Evolutionary conservation across 1,284 basidiomycete genomes (phyloP).

Genomic region (Xerocomus nothofagi): DNA sequence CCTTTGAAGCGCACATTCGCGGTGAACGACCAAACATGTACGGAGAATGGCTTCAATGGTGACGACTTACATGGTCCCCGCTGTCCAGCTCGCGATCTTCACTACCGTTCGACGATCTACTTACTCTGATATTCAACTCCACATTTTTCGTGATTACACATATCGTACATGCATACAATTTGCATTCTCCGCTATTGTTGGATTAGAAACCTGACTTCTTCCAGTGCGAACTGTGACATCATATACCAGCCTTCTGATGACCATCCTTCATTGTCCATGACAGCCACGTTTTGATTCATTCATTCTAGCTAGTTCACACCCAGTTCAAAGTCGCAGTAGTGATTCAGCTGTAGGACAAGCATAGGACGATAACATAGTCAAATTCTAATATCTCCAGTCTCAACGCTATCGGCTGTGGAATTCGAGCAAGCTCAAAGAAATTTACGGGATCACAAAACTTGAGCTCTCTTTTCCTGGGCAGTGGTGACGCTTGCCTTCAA

Average conservation of each 20-base stretch:
- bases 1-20: constrained; percentile 86
- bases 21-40: constrained; percentile 91
- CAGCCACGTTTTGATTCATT: constrained; percentile 15
- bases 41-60: constrained; percentile 81
- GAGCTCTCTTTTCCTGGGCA: constrained; percentile 55
- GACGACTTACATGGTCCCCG: constrained; percentile 19
- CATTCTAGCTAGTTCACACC: constrained; percentile 17
- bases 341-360: constrained; percentile 20
- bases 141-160: constrained; percentile 29
- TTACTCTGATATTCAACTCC: constrained; percentile 28
- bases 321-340: constrained; percentile 4
- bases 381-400: constrained; percentile 26
- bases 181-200: constrained; percentile 33
- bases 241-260: constrained; percentile 34
- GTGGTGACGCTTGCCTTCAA: constrained; percentile 73
- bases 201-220: constrained; percentile 33
- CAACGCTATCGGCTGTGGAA: background rate
- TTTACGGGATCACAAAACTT: background rate
- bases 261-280: constrained; percentile 27
- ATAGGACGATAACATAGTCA: constrained; percentile 28
- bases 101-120: constrained; percentile 29
- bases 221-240: constrained; percentile 28
- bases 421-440: background rate
- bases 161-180: constrained; percentile 29
- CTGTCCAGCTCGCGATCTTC: constrained; percentile 8